Evolutionary conservation across 768 basidiomycete species (phyloP).

Genomic region (Tulasnella sp.): DNA sequence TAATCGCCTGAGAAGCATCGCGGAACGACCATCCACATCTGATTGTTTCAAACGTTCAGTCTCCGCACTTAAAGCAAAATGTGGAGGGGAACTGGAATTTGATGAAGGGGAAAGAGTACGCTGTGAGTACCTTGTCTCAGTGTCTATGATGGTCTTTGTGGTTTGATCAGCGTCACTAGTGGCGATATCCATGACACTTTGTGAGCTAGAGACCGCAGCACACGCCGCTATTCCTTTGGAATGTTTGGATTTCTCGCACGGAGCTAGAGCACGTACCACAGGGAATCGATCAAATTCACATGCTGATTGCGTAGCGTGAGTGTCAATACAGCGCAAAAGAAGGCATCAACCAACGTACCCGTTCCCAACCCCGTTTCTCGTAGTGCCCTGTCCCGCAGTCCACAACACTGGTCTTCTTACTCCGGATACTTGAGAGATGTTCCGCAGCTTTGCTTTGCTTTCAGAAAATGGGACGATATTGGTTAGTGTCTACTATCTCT

Average conservation of each 20-base stretch:
- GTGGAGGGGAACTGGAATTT: neutral
- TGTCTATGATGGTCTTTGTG: neutral
- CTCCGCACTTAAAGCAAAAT: neutral
- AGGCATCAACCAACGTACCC: neutral
- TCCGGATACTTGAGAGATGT: slow-evolving; percentile 79
- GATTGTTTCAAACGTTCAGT: neutral
- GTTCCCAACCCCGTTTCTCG: neutral
- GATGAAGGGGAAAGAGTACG: slow-evolving; percentile 13
- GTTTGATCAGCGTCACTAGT: neutral
- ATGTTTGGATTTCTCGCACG: slow-evolving; percentile 4
- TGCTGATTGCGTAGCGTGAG: slow-evolving; percentile 17
- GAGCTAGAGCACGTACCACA: neutral
- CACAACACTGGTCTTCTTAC: slow-evolving; percentile 82
- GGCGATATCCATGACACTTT: slow-evolving; percentile 25
- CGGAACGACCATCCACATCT: neutral
- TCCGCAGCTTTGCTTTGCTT: slow-evolving; percentile 72
- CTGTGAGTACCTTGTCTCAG: neutral
- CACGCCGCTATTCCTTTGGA: slow-evolving; percentile 9
- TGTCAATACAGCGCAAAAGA: neutral
- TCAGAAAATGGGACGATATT: slow-evolving; percentile 69
- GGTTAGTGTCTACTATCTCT: slow-evolving; percentile 44
- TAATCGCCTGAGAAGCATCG: neutral
- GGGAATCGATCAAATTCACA: neutral
- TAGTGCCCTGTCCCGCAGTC: slow-evolving; percentile 70
- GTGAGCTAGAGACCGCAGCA: slow-evolving; percentile 20